Conservation (phyloP, 2,329 filamentous ascomycete genomes). For the Epichloe gansuensis region DNA sequence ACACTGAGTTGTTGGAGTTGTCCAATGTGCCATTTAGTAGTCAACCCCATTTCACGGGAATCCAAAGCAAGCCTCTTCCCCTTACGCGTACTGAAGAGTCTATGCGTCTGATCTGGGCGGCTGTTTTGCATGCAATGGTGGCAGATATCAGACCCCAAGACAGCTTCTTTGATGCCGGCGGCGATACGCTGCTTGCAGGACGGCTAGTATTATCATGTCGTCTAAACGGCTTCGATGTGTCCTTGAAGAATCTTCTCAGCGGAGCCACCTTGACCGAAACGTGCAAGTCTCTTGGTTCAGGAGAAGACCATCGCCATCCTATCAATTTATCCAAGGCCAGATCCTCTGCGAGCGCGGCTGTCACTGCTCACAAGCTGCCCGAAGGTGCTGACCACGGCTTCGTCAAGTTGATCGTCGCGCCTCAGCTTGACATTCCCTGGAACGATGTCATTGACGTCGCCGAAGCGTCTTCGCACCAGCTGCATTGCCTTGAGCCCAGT, state of each 20-base stretch:
- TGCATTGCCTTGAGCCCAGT: conserved; percentile 34
- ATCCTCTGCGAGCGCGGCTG: conserved; percentile 5
- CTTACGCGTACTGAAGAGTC: conserved; percentile 34
- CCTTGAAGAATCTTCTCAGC: conserved; percentile 30
- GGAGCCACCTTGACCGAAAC: conserved; percentile 32
- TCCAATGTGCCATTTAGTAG: conserved; percentile 18
- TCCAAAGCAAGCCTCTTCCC: conserved; percentile 32
- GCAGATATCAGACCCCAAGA: conserved; percentile 28
- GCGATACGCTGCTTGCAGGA: conserved; percentile 32
- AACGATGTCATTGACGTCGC: conserved; percentile 34
- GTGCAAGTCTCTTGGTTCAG: conserved; percentile 22
- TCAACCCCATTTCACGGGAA: conserved; percentile 23
- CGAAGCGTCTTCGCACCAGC: conserved; percentile 36
- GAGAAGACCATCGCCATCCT: conserved; percentile 3
- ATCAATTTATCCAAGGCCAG: background rate
- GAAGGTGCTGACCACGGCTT: conserved; percentile 20
- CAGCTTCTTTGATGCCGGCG: conserved; percentile 34
- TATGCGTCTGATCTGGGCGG: conserved; percentile 37
- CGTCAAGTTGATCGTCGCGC: conserved; percentile 28
- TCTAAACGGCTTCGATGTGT: conserved; percentile 27
- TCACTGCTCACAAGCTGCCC: conserved; percentile 3
- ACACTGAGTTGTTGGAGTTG: conserved; percentile 30
- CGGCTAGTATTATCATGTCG: conserved; percentile 33
- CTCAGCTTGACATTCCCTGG: conserved; percentile 29
- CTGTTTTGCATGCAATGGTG: conserved; percentile 27